phyloP scores from a whole-genome alignment of 2,329 filamentous ascomycete genomes.

The Cladosporium oxysporum region DNA sequence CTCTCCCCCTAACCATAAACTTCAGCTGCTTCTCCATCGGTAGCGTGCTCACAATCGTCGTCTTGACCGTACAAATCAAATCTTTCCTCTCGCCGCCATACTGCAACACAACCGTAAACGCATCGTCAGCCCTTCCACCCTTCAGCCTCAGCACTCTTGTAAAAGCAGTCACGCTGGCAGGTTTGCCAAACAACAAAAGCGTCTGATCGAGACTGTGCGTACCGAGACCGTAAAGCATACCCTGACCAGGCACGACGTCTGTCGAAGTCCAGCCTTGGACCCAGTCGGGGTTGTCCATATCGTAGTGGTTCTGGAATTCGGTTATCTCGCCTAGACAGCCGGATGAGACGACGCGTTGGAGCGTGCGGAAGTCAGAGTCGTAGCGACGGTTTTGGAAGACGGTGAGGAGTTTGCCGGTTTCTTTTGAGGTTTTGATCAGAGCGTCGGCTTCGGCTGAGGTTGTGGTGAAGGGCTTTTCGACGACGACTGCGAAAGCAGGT shows the following conservation, averaged over 20 bases:
- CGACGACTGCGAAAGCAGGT: slow-evolving; percentile 31
- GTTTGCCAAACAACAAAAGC: slow-evolving; percentile 40
- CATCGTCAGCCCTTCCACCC: slow-evolving; percentile 37
- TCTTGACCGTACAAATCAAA: slow-evolving; percentile 40
- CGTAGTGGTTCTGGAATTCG: slow-evolving; percentile 41
- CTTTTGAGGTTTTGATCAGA: slow-evolving; percentile 36
- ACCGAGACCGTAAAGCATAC: slow-evolving; percentile 49
- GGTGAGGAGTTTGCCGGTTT: slow-evolving; percentile 37
- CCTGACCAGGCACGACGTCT: slow-evolving; percentile 42
- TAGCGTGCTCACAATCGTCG: slow-evolving; percentile 33
- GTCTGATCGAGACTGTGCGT: slow-evolving; percentile 43
- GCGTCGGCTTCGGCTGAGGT: slow-evolving; percentile 37
- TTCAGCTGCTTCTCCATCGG: slow-evolving; percentile 39
- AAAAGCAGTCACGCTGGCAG: slow-evolving; percentile 36
- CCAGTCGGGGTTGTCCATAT: slow-evolving; percentile 46
- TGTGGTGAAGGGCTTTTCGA: slow-evolving; percentile 44
- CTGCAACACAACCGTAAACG: slow-evolving; percentile 41
- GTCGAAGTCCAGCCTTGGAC: slow-evolving; percentile 37
- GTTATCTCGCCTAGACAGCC: slow-evolving; percentile 34
- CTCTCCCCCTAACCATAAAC: slow-evolving; percentile 37
- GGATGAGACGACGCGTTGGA: slow-evolving; percentile 31
- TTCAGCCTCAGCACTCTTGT: slow-evolving; percentile 33
- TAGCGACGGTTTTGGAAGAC: slow-evolving; percentile 43
- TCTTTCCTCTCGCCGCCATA: slow-evolving; percentile 38
- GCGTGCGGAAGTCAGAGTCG: slow-evolving; percentile 43